Base-by-base conservation (phyloP, 139 green algal genomes). In the Chlamydomonas sp. region DNA sequence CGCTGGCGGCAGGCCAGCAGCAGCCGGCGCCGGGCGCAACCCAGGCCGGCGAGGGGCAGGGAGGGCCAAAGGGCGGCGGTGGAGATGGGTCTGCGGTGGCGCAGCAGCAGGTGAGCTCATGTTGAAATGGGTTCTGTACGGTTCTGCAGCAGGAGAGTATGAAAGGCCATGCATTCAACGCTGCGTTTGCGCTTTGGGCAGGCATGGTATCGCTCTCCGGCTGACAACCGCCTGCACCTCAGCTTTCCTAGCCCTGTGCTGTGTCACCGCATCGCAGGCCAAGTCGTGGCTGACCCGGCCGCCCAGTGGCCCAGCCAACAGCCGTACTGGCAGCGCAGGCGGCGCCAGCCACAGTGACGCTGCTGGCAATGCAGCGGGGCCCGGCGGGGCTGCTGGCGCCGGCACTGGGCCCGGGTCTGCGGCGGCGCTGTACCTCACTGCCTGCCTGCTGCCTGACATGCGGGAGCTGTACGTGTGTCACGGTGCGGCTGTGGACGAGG, bases 381-480 rank as follows among this genome's bases (percentile, higher is more conserved):
- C n/a, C 58, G 58, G 78, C 79, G 31, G 31, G 31, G 79, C 5
- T 63, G 0, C 12, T 31, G 31, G n/a, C 78, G 3, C 62, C 5
- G 73, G 20, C 16, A 10, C 4, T 4, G 71, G 18, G 20, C 20
- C 16, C 18, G 9, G 20, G 20, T 18, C 6, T 12, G n/a, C 8
- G 9, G 61, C 20, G 3, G 4, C n/a, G 62, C 75, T 83, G 49
- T 88, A 88, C 75, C 63, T 88, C 75, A 88, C 75, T 8, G 84
- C n/a, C 12, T 58, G 63, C 58, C 76, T 88, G 75, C 67, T 77
- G 1, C 64, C 75, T 1, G 84, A 88, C 57, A 77, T 18, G 0
- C 63, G 84, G 63, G 84, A 88, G 75, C 2, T 88, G 84, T 88
- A 58, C 10, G 4, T 83, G 63, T 49, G 61, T 20, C 84, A 88